These are phyloP conservation scores for Cystofilobasidium ferigula DNA, from an alignment of 768 basidiomycete species.

Conservation along the genomic window DNA sequence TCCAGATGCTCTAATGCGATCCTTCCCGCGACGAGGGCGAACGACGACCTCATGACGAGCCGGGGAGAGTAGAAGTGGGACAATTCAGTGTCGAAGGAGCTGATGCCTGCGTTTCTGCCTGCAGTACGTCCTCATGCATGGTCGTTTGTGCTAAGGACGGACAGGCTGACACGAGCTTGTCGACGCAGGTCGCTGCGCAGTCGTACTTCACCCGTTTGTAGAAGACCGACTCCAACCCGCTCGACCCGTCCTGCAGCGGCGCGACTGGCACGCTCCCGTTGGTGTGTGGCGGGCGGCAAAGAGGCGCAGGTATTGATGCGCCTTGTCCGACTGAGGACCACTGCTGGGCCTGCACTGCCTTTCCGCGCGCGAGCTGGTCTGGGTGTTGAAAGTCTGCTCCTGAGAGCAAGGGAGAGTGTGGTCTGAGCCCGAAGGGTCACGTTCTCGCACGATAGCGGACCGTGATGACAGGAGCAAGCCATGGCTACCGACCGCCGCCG, in stretches of 20 bases:
- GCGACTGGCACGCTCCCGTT: slow-evolving; percentile 70
- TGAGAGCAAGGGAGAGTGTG: neutral
- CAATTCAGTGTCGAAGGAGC: slow-evolving; percentile 47
- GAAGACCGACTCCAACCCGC: slow-evolving; percentile 59
- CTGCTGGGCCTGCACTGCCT: too few species aligned
- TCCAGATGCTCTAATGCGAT: slow-evolving; percentile 56
- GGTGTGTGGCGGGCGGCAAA: slow-evolving; percentile 44
- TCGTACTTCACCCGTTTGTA: slow-evolving; percentile 58
- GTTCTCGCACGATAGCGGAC: neutral
- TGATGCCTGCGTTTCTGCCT: slow-evolving; percentile 60
- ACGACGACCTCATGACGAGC: slow-evolving; percentile 66
- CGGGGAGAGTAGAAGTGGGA: slow-evolving; percentile 54
- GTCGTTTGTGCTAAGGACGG: too few species aligned
- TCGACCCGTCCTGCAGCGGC: slow-evolving; percentile 51
- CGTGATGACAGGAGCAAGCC: too few species aligned
- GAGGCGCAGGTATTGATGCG: neutral
- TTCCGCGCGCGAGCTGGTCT: too few species aligned
- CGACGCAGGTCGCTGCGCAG: slow-evolving; percentile 52
- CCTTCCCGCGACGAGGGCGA: slow-evolving; percentile 66
- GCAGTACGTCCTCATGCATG: slow-evolving; percentile 57
- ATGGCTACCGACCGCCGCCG: neutral
- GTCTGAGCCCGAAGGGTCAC: neutral
- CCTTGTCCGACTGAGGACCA: too few species aligned
- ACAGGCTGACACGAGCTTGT: too few species aligned
- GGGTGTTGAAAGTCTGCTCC: too few species aligned